A percentile compares a stretch with the other conserved stretches of the same genome.
These are phyloP conservation scores for Pythium brachiatum DNA, from an alignment of 352 stramenopile genomes.

Conservation along the genomic window DNA sequence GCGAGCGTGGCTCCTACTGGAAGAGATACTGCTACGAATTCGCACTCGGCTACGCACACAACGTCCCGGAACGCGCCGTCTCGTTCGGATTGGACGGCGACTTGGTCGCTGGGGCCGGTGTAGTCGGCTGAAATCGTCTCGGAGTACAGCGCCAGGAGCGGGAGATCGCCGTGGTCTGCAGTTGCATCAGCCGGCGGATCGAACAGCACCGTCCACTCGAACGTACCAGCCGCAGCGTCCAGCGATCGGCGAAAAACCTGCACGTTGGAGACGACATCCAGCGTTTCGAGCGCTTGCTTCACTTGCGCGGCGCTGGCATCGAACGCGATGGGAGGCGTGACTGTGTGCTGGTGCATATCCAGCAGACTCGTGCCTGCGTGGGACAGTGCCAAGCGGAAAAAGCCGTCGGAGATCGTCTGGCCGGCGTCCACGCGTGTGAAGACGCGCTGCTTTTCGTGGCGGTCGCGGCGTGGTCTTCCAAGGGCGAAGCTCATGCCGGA, in stretches of 20 bases:
- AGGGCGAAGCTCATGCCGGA: slow-evolving; percentile 23
- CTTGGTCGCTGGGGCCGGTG: slow-evolving; percentile 45
- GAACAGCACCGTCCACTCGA: slow-evolving; percentile 61
- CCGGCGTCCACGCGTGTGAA: slow-evolving; percentile 48
- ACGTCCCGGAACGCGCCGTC: slow-evolving; percentile 25
- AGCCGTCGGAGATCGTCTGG: slow-evolving; percentile 44
- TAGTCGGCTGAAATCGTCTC: slow-evolving; percentile 52
- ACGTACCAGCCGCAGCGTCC: slow-evolving; percentile 20
- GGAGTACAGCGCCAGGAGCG: slow-evolving; percentile 47
- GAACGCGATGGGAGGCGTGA: slow-evolving; percentile 68
- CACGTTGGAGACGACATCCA: slow-evolving; percentile 63
- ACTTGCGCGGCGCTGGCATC: slow-evolving; percentile 61
- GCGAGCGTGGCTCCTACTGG: slow-evolving; percentile 32
- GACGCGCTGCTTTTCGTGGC: slow-evolving; percentile 50
- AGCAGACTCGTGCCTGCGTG: slow-evolving; percentile 37
- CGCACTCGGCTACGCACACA: slow-evolving; percentile 30
- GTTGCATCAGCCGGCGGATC: slow-evolving; percentile 23
- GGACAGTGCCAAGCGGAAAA: slow-evolving; percentile 50
- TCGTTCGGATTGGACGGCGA: slow-evolving; percentile 42
- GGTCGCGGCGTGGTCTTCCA: slow-evolving; percentile 6
- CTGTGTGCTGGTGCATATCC: slow-evolving; percentile 34
- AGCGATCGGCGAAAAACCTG: slow-evolving; percentile 45
- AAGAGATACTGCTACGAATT: slow-evolving; percentile 21
- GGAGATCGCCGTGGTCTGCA: slow-evolving; percentile 33
- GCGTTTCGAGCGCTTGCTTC: slow-evolving; percentile 64